These are phyloP conservation scores for Linnemannia zychae DNA, from an alignment of 192 early-diverging fungal genomes.

Conservation along the genomic window DNA sequence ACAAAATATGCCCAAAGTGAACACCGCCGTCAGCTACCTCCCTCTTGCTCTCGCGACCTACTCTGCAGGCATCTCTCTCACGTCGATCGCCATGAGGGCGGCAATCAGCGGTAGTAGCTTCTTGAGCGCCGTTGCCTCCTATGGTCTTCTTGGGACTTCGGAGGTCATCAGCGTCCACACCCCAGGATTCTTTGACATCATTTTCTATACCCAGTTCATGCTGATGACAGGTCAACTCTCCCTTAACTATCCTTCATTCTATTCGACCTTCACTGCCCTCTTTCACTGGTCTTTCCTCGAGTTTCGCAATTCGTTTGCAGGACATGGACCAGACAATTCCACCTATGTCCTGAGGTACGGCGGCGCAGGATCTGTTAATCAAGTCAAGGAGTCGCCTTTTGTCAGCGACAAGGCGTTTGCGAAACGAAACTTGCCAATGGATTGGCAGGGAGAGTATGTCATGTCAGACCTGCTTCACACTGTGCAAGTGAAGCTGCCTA, in stretches of 20 bases:
- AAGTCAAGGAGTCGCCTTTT: conserved; percentile 9
- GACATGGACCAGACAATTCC: conserved; percentile 39
- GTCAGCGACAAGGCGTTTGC: background rate
- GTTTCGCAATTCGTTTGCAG: conserved; percentile 50
- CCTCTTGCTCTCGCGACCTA: conserved; percentile 42
- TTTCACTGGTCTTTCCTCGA: conserved; percentile 63
- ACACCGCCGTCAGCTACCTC: conserved; percentile 34
- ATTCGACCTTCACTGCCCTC: conserved; percentile 60
- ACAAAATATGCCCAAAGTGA: conserved; percentile 26
- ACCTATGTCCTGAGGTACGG: conserved; percentile 37
- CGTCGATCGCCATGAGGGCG: conserved; percentile 38
- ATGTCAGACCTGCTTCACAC: background rate
- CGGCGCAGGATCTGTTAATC: conserved; percentile 51
- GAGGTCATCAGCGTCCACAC: conserved; percentile 59
- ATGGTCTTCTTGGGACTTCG: conserved; percentile 28
- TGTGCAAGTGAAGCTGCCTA: background rate
- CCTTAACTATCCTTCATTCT: conserved; percentile 63
- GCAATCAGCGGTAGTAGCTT: conserved; percentile 27
- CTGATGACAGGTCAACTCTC: conserved; percentile 60
- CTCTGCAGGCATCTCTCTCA: conserved; percentile 28
- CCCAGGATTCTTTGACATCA: conserved; percentile 64
- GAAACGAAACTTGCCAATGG: background rate
- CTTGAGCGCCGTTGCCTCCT: conserved; percentile 32
- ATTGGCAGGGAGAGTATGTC: background rate
- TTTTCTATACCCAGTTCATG: conserved; percentile 66